These are phyloP conservation scores for Alnus rubra DNA, from an alignment of 306 rosid genomes.

Conservation along the genomic window DNA sequence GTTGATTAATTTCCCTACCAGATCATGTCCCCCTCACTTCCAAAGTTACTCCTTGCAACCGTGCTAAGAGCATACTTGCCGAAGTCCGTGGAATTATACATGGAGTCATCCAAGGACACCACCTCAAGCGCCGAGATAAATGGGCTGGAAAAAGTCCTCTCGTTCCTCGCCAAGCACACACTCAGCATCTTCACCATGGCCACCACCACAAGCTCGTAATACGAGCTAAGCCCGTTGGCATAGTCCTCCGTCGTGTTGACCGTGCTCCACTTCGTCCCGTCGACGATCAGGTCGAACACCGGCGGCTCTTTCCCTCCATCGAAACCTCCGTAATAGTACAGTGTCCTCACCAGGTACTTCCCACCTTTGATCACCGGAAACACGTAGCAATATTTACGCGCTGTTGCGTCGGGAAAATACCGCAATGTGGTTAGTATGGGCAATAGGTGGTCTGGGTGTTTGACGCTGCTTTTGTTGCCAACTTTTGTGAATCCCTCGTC, in stretches of 20 bases:
- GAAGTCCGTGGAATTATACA: slow-evolving; percentile 76
- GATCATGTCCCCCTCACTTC: slow-evolving; percentile 42
- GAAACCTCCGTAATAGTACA: slow-evolving; percentile 72
- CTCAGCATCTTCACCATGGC: slow-evolving; percentile 54
- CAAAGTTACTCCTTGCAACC: slow-evolving; percentile 61
- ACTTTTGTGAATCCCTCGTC: slow-evolving; percentile 59
- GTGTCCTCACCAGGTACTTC: slow-evolving; percentile 61
- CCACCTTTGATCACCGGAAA: slow-evolving; percentile 56
- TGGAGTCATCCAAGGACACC: slow-evolving; percentile 50
- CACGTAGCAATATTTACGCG: slow-evolving; percentile 64
- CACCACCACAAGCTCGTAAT: slow-evolving; percentile 57
- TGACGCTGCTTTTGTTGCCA: slow-evolving; percentile 43
- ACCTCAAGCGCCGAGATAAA: slow-evolving; percentile 87
- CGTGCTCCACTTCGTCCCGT: slow-evolving; percentile 71
- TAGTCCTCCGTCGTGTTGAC: slow-evolving; percentile 76
- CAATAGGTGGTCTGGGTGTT: slow-evolving; percentile 39
- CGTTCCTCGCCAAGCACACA: slow-evolving; percentile 76
- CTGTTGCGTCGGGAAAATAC: slow-evolving; percentile 58
- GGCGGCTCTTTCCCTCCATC: slow-evolving; percentile 79
- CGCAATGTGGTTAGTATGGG: slow-evolving; percentile 65
- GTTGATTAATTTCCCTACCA: slow-evolving; percentile 41
- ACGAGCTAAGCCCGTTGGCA: slow-evolving; percentile 69
- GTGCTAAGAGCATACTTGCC: slow-evolving; percentile 59
- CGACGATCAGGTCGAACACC: slow-evolving; percentile 81
- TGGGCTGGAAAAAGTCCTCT: slow-evolving; percentile 59